phyloP scores from a whole-genome alignment of 2,329 filamentous ascomycete genomes.

The Aureobasidium subglaciale region DNA sequence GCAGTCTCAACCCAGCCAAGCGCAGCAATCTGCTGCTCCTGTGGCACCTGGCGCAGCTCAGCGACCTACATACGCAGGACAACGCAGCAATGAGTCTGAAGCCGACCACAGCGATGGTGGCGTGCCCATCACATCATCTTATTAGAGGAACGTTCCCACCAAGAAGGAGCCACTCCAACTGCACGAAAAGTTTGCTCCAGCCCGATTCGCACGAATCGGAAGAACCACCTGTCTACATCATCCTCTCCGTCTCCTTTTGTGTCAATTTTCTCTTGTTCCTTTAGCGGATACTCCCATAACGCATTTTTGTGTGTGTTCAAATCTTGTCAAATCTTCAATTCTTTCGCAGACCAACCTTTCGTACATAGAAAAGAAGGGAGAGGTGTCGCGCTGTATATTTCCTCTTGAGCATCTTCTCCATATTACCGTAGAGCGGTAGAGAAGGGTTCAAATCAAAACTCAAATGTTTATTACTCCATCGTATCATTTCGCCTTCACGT shows the following conservation, averaged over 20 bases:
- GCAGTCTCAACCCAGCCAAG: conserved; percentile 14
- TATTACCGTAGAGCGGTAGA: not conserved
- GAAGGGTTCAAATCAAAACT: not conserved
- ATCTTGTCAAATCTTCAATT: not conserved
- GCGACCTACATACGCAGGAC: conserved; percentile 10
- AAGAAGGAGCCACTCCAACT: too few relatives aligned
- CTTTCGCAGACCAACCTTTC: not conserved
- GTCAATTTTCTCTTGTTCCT: not conserved
- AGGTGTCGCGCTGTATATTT: not conserved
- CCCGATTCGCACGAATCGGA: too few relatives aligned
- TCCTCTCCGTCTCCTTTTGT: not conserved
- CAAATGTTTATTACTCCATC: not conserved
- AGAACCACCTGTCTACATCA: not conserved
- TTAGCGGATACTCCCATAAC: conserved; percentile 10
- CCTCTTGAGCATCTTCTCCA: not conserved
- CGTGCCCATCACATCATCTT: conserved; percentile 18
- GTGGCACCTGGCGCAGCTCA: conserved; percentile 4
- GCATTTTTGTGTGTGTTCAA: not conserved
- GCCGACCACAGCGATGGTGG: conserved; percentile 19
- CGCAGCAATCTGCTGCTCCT: conserved; percentile 5
- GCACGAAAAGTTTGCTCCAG: too few relatives aligned
- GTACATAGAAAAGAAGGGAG: not conserved
- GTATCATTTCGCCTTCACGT: not conserved
- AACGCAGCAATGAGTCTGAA: conserved; percentile 15
- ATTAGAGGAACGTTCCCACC: conserved; percentile 5